Evolutionary conservation across 2,329 filamentous ascomycete genomes (phyloP), one percentile per base, ranked within the genome.

Genomic region (Alternaria sp.): DNA sequence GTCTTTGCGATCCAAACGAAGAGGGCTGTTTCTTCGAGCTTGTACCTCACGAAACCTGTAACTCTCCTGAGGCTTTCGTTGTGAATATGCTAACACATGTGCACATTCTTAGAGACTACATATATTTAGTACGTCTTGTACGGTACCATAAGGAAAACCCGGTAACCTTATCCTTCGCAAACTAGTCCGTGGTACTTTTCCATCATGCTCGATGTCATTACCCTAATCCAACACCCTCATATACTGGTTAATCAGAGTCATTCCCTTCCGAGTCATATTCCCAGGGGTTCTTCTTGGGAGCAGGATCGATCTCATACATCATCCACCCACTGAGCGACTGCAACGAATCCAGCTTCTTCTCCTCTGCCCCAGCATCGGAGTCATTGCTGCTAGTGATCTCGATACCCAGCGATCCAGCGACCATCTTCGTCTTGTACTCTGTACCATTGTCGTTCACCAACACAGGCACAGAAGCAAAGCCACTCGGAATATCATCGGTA

Each of bases 271-370:
- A 41, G 37, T 41, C 37, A 41, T 41, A 5, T 41, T 41, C 37
- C 37, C 37, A 41, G 37, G 37, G 37, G 37, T 41, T 41, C 37
- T 41, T 41, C 37, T 41, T 41, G 37, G 37, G 37, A 41, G 37
- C 9, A 41, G 37, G n/a, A 41, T 45, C 20, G 4, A 28, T 37
- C 59, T 65, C 60, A 57, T 61, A 70, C 65, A 67, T 66, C 26
- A 63, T 58, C 68, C 67, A 70, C 12, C 69, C 60, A 14, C 43
- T 57, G 11, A 60, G 47, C 18, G 65, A 58, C 60, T 65, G 65
- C 10, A 70, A 15, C 25, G 56, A 56, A 25, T 68, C 63, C 21
- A 66, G n/a, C 59, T 58, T 51, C 43, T 51, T 26, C 44, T 54
- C 46, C 14, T 53, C 55, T 10, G 43, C 12, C 3, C 11, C 30